These are phyloP conservation scores for Ephemerocybe angulata DNA, from an alignment of 768 basidiomycete genomes.

Conservation along the genomic window DNA sequence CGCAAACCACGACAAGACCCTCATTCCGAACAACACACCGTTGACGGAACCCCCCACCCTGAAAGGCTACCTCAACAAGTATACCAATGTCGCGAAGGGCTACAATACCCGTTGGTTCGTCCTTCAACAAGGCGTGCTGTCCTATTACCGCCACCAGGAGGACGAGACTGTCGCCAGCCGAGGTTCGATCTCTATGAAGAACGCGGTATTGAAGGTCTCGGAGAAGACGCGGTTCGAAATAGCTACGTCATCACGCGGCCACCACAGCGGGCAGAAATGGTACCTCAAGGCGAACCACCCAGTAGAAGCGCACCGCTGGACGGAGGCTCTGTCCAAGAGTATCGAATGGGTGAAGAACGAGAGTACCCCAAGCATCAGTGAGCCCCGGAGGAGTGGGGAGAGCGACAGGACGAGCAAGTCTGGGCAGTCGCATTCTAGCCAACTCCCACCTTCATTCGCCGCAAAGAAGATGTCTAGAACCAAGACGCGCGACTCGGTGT, in stretches of 20 bases:
- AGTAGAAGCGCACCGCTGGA: conserved; percentile 87
- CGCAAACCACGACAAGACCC: conserved; percentile 73
- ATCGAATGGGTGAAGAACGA: conserved; percentile 60
- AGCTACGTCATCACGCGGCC: conserved; percentile 35
- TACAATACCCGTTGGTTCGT: conserved; percentile 93
- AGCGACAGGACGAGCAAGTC: conserved; percentile 7
- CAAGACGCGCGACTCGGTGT: neutral
- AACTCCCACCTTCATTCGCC: neutral
- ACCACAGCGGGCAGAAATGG: conserved; percentile 62
- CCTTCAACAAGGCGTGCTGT: conserved; percentile 78
- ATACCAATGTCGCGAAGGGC: conserved; percentile 87
- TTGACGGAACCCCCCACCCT: conserved; percentile 54
- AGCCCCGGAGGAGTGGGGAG: neutral
- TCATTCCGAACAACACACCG: conserved; percentile 47
- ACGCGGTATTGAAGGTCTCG: conserved; percentile 58
- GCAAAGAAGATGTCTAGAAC: neutral
- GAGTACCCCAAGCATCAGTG: neutral
- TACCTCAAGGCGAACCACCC: conserved; percentile 83
- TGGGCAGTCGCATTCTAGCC: conserved; percentile 3
- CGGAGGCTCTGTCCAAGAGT: conserved; percentile 65
- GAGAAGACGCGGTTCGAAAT: conserved; percentile 83
- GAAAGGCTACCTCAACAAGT: conserved; percentile 85
- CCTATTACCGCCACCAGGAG: conserved; percentile 86
- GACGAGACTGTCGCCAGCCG: conserved; percentile 84
- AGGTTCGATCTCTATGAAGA: conserved; percentile 86